Evolutionary conservation across 306 rosid genomes (phyloP).

Genomic region (Prunus mume): DNA sequence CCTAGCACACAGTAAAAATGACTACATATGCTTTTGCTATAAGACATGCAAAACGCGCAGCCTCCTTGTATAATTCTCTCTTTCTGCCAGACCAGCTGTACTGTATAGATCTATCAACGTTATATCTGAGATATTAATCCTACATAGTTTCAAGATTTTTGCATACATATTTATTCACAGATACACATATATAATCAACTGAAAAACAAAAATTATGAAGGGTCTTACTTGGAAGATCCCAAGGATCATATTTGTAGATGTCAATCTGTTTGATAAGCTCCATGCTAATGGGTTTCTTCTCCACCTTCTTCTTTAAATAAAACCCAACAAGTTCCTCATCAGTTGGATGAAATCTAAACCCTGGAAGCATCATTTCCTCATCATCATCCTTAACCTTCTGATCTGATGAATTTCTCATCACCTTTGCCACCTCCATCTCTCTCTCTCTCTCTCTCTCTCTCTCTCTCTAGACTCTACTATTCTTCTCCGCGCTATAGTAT

Average conservation of each 20-base stretch:
- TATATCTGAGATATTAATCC: no score
- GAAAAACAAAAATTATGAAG: background rate
- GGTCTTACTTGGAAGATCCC: constrained; percentile 92
- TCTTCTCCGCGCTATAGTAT: background rate
- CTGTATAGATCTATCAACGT: no score
- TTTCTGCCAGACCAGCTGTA: no score
- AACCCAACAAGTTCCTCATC: constrained; percentile 94
- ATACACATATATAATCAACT: background rate
- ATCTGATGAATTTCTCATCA: background rate
- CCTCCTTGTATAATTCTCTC: no score
- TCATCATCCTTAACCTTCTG: constrained; percentile 23
- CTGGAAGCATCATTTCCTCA: constrained; percentile 62
- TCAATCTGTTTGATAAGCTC: constrained; percentile 85
- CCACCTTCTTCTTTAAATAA: constrained; percentile 66
- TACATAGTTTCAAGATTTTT: background rate
- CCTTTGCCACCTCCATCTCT: constrained; percentile 37
- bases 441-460: background rate
- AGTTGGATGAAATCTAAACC: constrained; percentile 90
- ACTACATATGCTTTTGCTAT: no score
- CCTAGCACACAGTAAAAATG: no score
- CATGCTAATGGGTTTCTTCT: constrained; percentile 57
- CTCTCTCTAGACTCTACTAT: background rate
- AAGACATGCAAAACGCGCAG: no score
- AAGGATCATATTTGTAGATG: constrained; percentile 89
- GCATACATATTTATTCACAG: background rate